Evolutionary conservation across 306 rosid genomes (phyloP).

Genomic region (Dalbergia cochinchinensis): DNA sequence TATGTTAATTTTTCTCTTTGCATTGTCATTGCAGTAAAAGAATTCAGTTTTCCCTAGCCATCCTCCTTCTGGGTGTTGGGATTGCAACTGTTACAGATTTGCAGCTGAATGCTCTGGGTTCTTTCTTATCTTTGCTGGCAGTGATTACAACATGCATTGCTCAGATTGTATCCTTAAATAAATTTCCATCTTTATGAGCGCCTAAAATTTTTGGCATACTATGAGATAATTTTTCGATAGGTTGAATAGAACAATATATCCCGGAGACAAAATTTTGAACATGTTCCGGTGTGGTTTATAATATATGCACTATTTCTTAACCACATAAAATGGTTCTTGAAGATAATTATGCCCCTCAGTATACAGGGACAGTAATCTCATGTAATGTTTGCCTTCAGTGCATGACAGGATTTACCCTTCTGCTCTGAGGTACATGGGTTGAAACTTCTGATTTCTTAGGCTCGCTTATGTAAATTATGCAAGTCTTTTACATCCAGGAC

Average conservation of each 20-base stretch:
- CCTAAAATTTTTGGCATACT: neutral
- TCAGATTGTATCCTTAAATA: slow-evolving; percentile 90
- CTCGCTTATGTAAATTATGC: slow-evolving; percentile 12
- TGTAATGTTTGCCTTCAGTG: slow-evolving; percentile 18
- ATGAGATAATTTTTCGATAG: slow-evolving; percentile 10
- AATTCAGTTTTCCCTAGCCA: slow-evolving; percentile 77
- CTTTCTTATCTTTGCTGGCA: slow-evolving; percentile 85
- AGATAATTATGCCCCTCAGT: slow-evolving; percentile 32
- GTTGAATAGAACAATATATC: slow-evolving; percentile 9
- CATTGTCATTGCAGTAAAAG: slow-evolving; percentile 71
- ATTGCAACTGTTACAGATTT: slow-evolving; percentile 94
- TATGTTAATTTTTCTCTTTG: slow-evolving; percentile 41
- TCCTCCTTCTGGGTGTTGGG: slow-evolving; percentile 94
- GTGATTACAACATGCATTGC: slow-evolving; percentile 93
- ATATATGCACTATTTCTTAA: slow-evolving; percentile 36
- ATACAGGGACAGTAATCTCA: slow-evolving; percentile 20
- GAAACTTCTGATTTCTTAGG: neutral
- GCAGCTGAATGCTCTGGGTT: slow-evolving; percentile 89
- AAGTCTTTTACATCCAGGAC: neutral
- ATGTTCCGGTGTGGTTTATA: neutral
- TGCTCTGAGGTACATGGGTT: slow-evolving; percentile 19
- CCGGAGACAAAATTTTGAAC: slow-evolving; percentile 24
- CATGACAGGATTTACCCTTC: slow-evolving; percentile 31
- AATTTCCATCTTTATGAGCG: slow-evolving; percentile 14
- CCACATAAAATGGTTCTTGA: slow-evolving; percentile 28